Base-by-base conservation (phyloP, 2,329 filamentous ascomycete genomes). In the Neonectria magnoliae region DNA sequence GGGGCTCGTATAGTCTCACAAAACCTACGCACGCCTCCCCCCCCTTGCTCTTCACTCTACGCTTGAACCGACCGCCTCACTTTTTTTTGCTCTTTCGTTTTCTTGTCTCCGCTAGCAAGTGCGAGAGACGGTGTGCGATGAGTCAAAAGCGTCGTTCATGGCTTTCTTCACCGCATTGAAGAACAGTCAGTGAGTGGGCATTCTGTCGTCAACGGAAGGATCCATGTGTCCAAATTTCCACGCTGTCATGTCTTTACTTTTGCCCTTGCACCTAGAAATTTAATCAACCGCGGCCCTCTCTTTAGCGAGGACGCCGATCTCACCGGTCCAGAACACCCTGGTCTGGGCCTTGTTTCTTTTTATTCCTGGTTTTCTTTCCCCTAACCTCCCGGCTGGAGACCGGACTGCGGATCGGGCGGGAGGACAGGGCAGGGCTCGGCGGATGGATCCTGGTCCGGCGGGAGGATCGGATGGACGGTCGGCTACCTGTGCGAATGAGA, bases 381-480 rank as follows among this genome's bases (percentile, higher is more conserved):
- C 36, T 41, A 16, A n/a, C n/a, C 36, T 33, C 31, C 20, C 25
- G 38, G 52, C 18, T 33, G 45, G 22, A 16, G 38, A n/a, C 53
- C 41, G 42, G 50, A 14, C 31, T 22, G 55, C 60, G 55, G 60
- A 55, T 63, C 60, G 33, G 48, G 54, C 47, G 54, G 45, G 38
- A 62, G 36, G 50, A 36, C 51, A 52, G 48, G 51, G 29, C n/a
- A 20, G 9, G 27, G 48, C 4, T 20, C 53, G 50, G 29, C 53
- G 31, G 48, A 63, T 47, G 55, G 60, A 52, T 58, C 60, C 48
- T 47, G 44, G 47, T 44, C 27, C 54, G 27, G 52, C 60, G 55
- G 55, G 60, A 63, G 55, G 55, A 63, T 63, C 60, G 60, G 60
- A 54, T 33, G 48, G 47, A 57, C 16, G 57, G 25, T 48, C 52